A percentile compares a stretch with the other conserved stretches of the same genome.
Conservation (phyloP, 2,329 filamentous ascomycete species). For the Penicillium janthinellum region DNA sequence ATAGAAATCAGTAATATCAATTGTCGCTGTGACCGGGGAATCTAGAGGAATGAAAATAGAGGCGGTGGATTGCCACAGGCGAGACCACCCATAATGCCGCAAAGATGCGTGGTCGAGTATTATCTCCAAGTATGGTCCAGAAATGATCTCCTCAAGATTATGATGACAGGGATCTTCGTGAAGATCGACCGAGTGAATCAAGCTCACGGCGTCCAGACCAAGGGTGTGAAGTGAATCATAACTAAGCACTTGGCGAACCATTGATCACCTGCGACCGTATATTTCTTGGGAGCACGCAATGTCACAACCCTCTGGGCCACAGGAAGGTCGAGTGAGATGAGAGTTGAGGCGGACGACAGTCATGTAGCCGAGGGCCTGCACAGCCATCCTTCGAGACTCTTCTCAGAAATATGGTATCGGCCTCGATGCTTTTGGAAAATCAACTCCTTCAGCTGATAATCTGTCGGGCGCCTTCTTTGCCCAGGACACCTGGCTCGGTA, state of each 20-base stretch:
- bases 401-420: background rate
- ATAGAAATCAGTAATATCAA: constrained; percentile 7
- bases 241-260: background rate
- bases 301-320: background rate
- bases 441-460: constrained; percentile 63
- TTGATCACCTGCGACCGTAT: background rate
- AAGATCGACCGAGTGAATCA: background rate
- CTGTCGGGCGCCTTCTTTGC: constrained; percentile 89
- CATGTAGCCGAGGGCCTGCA: background rate
- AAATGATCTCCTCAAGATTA: background rate
- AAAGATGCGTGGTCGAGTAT: background rate
- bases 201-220: background rate
- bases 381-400: background rate
- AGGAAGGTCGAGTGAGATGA: background rate
- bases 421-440: background rate
- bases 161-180: background rate
- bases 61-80: constrained; percentile 6
- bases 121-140: background rate
- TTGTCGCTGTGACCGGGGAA: constrained; percentile 26
- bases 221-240: background rate
- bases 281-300: background rate
- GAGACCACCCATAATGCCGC: background rate
- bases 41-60: constrained; percentile 23
- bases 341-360: background rate
- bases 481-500: constrained; percentile 87